phyloP scores from a whole-genome alignment of 169 alveolate genomes.

The Cryptosporidium muris region DNA sequence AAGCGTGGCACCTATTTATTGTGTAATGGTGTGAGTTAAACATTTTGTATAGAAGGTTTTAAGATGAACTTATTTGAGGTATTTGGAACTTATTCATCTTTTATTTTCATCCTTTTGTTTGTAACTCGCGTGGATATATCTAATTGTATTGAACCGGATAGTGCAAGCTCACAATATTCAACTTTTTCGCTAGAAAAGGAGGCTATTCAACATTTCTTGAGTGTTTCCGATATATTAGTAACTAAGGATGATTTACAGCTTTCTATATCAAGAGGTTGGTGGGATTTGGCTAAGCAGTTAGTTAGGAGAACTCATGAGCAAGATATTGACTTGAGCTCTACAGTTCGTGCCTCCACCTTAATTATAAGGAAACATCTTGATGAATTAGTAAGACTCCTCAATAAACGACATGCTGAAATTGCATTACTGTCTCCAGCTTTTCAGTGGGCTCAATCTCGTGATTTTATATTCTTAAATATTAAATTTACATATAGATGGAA shows the following conservation, averaged over 20 bases:
- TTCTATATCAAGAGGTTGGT: slow-evolving; percentile 71
- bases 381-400: slow-evolving; percentile 67
- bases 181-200: no score
- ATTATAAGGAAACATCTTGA: slow-evolving; percentile 67
- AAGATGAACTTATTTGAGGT: no score
- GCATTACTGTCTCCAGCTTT: slow-evolving; percentile 89
- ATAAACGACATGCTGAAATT: slow-evolving; percentile 57
- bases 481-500: slow-evolving; percentile 94
- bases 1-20: no score
- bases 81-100: background rate
- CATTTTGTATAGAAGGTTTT: no score
- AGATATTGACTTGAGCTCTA: slow-evolving; percentile 47
- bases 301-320: slow-evolving; percentile 58
- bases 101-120: no score
- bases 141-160: no score
- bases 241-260: slow-evolving; percentile 24
- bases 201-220: slow-evolving; percentile 12
- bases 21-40: no score
- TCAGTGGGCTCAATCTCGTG: slow-evolving; percentile 96
- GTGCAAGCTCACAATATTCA: no score
- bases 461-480: slow-evolving; percentile 84
- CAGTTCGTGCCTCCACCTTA: slow-evolving; percentile 46
- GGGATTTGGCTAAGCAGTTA: slow-evolving; percentile 36
- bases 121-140: no score
- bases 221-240: slow-evolving; percentile 6